A percentile compares a stretch with the other conserved stretches of the same genome.
Evolutionary conservation across 495 filamentous ascomycete species (phyloP).

Genomic region (Penicillium lagena): DNA sequence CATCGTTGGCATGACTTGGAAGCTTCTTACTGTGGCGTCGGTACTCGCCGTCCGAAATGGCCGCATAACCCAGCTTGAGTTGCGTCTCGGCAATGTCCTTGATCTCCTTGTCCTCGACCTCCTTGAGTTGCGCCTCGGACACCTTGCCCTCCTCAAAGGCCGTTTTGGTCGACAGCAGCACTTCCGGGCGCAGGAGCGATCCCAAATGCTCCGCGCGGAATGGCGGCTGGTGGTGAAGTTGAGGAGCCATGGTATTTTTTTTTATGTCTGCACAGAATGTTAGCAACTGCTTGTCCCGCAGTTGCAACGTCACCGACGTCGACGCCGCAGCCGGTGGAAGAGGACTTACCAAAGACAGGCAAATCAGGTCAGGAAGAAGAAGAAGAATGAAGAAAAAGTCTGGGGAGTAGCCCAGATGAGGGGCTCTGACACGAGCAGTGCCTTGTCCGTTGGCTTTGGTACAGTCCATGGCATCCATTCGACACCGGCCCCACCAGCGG

Average conservation of each 20-base stretch:
- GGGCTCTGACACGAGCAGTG: no score
- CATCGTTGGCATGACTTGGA: neutral
- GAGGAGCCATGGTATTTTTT: constrained; percentile 23
- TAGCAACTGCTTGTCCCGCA: neutral
- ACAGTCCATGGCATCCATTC: no score
- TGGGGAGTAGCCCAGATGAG: no score
- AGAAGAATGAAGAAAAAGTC: no score
- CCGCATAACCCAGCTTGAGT: constrained; percentile 58
- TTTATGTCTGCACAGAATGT: neutral
- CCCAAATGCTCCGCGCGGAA: constrained; percentile 84
- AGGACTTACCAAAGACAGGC: no score
- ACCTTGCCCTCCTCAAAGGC: constrained; percentile 46
- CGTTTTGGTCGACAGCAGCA: constrained; percentile 58
- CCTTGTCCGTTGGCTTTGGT: no score
- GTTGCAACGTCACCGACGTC: no score
- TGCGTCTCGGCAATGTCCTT: constrained; percentile 60
- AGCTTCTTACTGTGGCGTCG: constrained; percentile 51
- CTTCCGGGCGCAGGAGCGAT: constrained; percentile 67
- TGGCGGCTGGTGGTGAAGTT: constrained; percentile 56
- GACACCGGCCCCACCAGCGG: no score
- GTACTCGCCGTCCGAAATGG: constrained; percentile 72
- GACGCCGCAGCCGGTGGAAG: no score
- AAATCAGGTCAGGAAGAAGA: no score
- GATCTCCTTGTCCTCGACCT: constrained; percentile 61
- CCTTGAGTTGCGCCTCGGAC: constrained; percentile 28